Evolutionary conservation across 2,329 filamentous ascomycete genomes (phyloP).

Genomic region (Aspergillus brunneoviolaceus): DNA sequence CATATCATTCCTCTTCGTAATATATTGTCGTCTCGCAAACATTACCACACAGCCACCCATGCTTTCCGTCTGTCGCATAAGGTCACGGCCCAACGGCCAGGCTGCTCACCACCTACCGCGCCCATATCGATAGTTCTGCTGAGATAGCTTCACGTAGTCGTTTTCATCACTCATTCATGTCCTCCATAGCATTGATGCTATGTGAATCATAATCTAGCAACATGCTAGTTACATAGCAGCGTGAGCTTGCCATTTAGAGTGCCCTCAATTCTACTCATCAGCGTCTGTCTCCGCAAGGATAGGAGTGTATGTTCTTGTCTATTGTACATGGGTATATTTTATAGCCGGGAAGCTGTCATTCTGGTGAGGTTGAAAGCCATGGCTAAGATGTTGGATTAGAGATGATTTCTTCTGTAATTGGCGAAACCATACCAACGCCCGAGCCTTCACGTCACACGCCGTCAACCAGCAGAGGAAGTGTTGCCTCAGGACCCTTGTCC

Average conservation of each 20-base stretch:
- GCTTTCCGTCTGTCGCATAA: too few species aligned
- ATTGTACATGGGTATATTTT: constrained; percentile 23
- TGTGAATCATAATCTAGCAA: background rate
- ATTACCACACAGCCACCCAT: too few species aligned
- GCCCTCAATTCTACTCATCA: background rate
- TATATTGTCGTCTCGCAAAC: too few species aligned
- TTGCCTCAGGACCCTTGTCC: constrained; percentile 24
- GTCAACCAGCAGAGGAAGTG: background rate
- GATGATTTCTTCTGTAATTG: background rate
- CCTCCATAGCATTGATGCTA: too few species aligned
- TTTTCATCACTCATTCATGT: too few species aligned
- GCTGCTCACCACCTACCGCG: too few species aligned
- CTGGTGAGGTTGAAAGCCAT: background rate
- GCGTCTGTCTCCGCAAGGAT: background rate
- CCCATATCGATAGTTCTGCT: too few species aligned
- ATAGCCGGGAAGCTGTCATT: constrained; percentile 6
- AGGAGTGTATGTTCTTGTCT: constrained; percentile 10
- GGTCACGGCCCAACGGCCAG: too few species aligned
- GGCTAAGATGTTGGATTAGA: background rate
- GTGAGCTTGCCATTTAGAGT: background rate
- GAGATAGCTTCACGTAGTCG: too few species aligned
- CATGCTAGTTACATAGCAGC: background rate
- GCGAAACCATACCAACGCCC: background rate
- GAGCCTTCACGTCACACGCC: background rate
- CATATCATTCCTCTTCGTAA: too few species aligned